Evolutionary conservation across 768 basidiomycete species (phyloP), one percentile per base, ranked within the genome.

Genomic region (Auriscalpium orientale): DNA sequence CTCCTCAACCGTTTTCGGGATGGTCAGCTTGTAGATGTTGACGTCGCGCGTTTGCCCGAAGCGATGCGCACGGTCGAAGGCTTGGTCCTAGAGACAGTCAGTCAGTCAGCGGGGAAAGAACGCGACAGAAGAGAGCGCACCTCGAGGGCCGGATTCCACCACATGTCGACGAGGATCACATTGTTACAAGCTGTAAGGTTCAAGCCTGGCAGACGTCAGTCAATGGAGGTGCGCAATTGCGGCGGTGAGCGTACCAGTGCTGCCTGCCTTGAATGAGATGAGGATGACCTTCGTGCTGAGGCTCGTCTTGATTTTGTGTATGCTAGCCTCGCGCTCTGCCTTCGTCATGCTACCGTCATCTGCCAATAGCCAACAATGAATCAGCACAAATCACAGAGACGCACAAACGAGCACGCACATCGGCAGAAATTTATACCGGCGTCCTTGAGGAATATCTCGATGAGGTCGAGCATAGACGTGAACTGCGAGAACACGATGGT

Each of bases 401-500:
- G 11, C 5, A 21, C 18, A 55, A 18, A 52, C 10, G 15, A 51
- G 18, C 12, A 82, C 93, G 74, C 66, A 97, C 95, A 98, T 67
- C 94, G 81, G 33, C 89, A 89, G 67, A 80, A 95, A 58, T 79
- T 77, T 62, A 94, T 75, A 0, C 83, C 82, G 12, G 77, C 74
- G 3, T 81, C 78, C 33, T 73, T 74, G 70, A 99, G 74, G 72
- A 97, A 97, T 0, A 87, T 89, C 70, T 95, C 83, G 46, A 97
- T 77, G 55, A 98, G 67, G 68, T 95, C 84, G 58, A 99, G 73
- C 88, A 91, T 84, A 52, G 79, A 77, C 1, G 95, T 98, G 59
- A 91, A 91, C 66, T 97, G 95, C 0, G 91, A 94, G 67, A 98
- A 98, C 20, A 99, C 84, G 60, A 98, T 98, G 0, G 94, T 95